Base-by-base conservation (phyloP, 768 basidiomycete species). In the Trametes cingulata region DNA sequence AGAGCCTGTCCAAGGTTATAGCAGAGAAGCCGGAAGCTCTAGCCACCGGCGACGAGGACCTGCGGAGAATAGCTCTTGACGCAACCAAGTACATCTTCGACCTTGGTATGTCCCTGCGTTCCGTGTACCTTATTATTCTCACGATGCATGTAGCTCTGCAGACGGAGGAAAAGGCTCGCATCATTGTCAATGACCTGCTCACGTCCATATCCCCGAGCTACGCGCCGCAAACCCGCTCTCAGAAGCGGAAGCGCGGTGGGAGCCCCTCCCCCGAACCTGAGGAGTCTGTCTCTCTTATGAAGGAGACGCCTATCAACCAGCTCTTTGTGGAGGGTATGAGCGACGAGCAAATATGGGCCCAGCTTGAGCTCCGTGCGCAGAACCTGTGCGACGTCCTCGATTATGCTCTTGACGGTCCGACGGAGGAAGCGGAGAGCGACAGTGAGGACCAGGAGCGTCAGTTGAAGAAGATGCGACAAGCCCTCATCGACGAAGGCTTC, bases 331-430 rank as follows among this genome's bases (percentile, higher is more conserved):
- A 93, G 20, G 87, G 82, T 17, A 87, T 97, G 84, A 88, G 86
- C 65, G 81, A 84, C 22, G 91, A 92, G 57, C 95, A 96, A 72
- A 78, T 98, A 25, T 99, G 96, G 96, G 88, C 87, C 40, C 96
- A 99, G 75, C 73, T 98, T 55, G 96, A 98, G 69, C 77, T 99
- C 54, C 79, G 92, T 43, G 78, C 87, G 15, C 82, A 85, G 61
- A 82, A 80, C 45, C 76, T 98, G 22, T 90, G 88, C 61, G 81
- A 82, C 41, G 81, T 89, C 50, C 74, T 96, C 41, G 82, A 90
- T 48, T 78, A 78, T 56, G 80, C 85, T 37, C 75, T 93, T 19
- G 85, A 86, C 55, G 85, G 81, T 25, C 79, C 78, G 8, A 71
- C 53, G 6, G 50, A 46, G 6, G 58, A 52, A 13, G 46, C 43